Evolutionary conservation across 1,284 basidiomycete species (phyloP), one percentile per base, ranked within the genome.

Genomic region (Leccinum subfulvum): DNA sequence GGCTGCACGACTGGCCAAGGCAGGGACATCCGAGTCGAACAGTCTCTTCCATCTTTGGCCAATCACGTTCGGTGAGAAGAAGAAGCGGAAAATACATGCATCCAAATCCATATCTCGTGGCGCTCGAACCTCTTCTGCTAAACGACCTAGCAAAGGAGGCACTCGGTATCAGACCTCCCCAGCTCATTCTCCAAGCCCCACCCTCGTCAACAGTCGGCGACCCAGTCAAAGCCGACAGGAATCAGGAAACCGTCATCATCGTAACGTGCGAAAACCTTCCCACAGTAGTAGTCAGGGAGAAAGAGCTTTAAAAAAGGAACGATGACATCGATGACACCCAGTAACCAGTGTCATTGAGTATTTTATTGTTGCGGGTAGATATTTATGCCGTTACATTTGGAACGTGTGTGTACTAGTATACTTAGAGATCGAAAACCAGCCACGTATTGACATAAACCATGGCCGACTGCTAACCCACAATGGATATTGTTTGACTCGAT

Each of bases 1-100:
- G 62, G 63, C 73, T 76, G 64, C 68, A 59, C 65, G 64, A 21
- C 57, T 39, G 47, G 69, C 63, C 39, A 74, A 66, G 57, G 57
- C 59, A 55, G 66, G 60, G 13, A 21, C 14, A 51, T 60, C 30
- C 3, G 30, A 33, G 30, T 33, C 64, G 13, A 65, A 62, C 30
- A 56, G 59, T 37, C 18, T 60, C 39, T 64, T 58, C 63, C 54
- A 62, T 64, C 63, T 65, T 28, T 66, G 71, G 62, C 63, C 74
- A 54, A 44, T 64, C 56, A 66, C 62, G 53, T 57, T 64, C 18
- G 56, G 64, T 55, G 71, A 68, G 61, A 64, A 69, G 59, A 64
- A 67, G 64, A 51, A 54, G 33, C 68, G 49, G 14, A 54, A 21
- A 37, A 37, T 57, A 60, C 69, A 57, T 14, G 57, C 66, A 18